Evolutionary conservation across 2,329 filamentous ascomycete species (phyloP), one percentile per base, ranked within the genome.

Genomic region (Fusarium annulatum): DNA sequence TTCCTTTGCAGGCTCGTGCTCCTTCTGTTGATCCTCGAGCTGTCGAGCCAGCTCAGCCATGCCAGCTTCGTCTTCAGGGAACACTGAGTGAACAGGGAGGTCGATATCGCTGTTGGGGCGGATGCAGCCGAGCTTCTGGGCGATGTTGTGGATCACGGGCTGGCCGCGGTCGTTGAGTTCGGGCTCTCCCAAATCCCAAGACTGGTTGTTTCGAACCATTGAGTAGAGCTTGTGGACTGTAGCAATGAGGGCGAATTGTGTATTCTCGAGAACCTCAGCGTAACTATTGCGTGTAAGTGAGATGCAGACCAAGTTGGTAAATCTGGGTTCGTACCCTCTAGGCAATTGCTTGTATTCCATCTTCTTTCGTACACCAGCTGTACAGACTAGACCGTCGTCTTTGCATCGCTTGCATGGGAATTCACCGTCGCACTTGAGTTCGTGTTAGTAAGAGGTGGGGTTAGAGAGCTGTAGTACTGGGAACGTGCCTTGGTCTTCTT

Each of bases 341-440:
- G 90, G 89, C 52, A 91, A 80, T 81, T 91, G 89, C 83, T 92
- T 92, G 80, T 90, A 91, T 76, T 91, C 89, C n/a, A 89, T 89
- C 87, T 91, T 91, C 78, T 91, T 91, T 70, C 90, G 84, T 19
- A 88, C 87, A 12, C 89, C 89, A 21, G 89, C 89, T 12, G 88
- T 91, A 81, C 90, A 91, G 26, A 91, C 88, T 12, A 91, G 83
- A 21, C 89, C 89, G 69, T 92, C 90, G 74, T 91, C 89, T 80
- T 90, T 91, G 80, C 90, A 92, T 76, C 90, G 84, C 81, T 91
- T 91, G 80, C 90, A 92, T 15, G 89, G 89, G 64, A 90, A 91
- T 77, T 91, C 89, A 69, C 89, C 89, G 72, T 91, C 89, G 77
- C 89, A 91, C 89, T 91, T 41, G 55, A 55, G 41, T 33, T 42